Evolutionary conservation across 495 filamentous ascomycete species (phyloP), one percentile per base, ranked within the genome.

Genomic region (Xylaria venustula): DNA sequence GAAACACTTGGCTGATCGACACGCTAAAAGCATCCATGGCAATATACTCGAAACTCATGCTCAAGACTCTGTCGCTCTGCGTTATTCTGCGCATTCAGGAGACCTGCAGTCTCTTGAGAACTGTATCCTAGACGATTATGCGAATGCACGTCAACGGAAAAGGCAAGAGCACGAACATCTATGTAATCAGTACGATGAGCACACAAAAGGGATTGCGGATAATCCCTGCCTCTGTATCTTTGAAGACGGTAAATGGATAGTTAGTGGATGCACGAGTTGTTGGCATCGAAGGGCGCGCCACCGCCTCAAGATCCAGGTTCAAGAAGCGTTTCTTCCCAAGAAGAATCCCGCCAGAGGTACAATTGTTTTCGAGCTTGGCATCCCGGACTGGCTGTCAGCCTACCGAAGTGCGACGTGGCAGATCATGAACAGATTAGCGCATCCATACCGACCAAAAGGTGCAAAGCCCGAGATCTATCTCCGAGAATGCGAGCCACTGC

Each of bases 351-450:
- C 67, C 15, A 65, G 66, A 1, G 73, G 73, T 47, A 62, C 62
- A 1, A 61, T 75, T 4, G 30, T 81, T 1, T 84, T 84, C 34
- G 81, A 85, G 56, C 66, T 85, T 1, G 52, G 50, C 2, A 71
- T 71, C 45, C 79, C 77, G 3, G 19, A 57, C 9, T 65, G 58
- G 7, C 68, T 83, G 8, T 64, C 71, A n/a, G 66, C 64, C 0
- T 84, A 83, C 58, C 72, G 82, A 5, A 72, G 83, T 57, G 67
- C 71, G 2, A 83, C 78, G 11, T 81, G 75, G 76, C 63, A 56
- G 22, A 66, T 81, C n/a, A 15, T 74, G 3, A 61, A 48, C 0
- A 32, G 17, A 2, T 48, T 76, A 1, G 71, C 66, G 11, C 57
- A 64, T 26, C 61, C 64, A 14, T 60, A 44, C 15, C 44, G 48